Percentiles rank a stretch among this genome's conserved stretches.
Conservation (phyloP, 345 rosid species). For the sweet orange (Citrus sinensis) region DVS_A1.0 CM039164.1:25685001-25685500, state of each 20-base stretch:
- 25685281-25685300: neutral
- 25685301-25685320: constrained; percentile 37
- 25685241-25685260: constrained; percentile 27
- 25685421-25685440: neutral
- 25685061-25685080: constrained; percentile 10
- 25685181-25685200: neutral
- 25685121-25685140: constrained; percentile 23
- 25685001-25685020: neutral
- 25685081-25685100: constrained; percentile 30
- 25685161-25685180: neutral
- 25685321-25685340: constrained; percentile 18
- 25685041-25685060: neutral
- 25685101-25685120: constrained; percentile 37
- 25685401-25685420: neutral
- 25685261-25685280: constrained; percentile 22
- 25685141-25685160: neutral
- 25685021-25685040: neutral
- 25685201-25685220: neutral
- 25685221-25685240: neutral
- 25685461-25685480: neutral
- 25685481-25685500: neutral
- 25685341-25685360: constrained; percentile 31
- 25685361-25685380: constrained; percentile 17
- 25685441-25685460: neutral
- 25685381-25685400: neutral